Conservation (phyloP, 179 eudicot species). For the Corrigiola litoralis region DNA sequence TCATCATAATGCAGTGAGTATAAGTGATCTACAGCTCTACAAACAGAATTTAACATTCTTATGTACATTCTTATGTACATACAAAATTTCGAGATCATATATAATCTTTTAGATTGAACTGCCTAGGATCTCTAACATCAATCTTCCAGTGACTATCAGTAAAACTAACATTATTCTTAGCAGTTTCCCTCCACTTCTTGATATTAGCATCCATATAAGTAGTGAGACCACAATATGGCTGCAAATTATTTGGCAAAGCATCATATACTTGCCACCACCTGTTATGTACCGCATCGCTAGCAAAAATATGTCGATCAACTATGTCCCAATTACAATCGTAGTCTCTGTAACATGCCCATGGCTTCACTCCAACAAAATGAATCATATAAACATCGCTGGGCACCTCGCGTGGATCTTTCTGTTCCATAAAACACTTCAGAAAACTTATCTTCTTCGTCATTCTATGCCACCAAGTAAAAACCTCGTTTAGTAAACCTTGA, state of each 20-base stretch:
- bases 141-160: constrained; percentile 55
- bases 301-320: constrained; percentile 17
- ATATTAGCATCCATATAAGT: constrained; percentile 19
- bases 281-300: constrained; percentile 46
- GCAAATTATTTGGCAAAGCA: constrained; percentile 39
- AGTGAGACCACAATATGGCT: constrained; percentile 36
- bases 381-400: constrained; percentile 34
- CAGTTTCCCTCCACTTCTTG: constrained; percentile 27
- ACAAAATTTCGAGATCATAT: no score
- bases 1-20: no score
- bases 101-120: not conserved
- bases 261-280: constrained; percentile 64
- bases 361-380: constrained; percentile 67
- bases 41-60: no score
- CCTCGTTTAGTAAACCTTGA: constrained; percentile 67
- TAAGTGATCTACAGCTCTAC: no score
- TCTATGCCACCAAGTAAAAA: constrained; percentile 78
- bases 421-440: constrained; percentile 31
- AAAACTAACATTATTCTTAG: constrained; percentile 24
- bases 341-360: constrained; percentile 61
- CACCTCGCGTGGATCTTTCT: constrained; percentile 5
- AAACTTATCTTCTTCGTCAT: constrained; percentile 33
- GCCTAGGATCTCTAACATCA: constrained; percentile 42
- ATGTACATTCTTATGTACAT: no score
- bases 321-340: constrained; percentile 76